Evolutionary conservation across 2,329 filamentous ascomycete species (phyloP), one percentile per base, ranked within the genome.

Genomic region (Monosporascus sp.): DNA sequence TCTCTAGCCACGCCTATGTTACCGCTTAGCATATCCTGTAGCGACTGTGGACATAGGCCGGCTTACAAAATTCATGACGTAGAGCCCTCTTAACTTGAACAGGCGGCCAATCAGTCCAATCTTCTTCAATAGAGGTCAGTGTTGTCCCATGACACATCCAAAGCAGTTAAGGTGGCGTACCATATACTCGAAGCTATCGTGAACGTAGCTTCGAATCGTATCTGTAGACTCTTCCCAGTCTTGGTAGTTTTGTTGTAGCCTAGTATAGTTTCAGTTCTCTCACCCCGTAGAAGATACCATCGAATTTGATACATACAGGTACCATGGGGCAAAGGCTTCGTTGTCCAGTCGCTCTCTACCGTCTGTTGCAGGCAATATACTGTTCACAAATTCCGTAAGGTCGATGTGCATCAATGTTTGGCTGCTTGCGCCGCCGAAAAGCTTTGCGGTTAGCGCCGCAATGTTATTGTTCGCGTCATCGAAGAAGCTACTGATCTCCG

Each of bases 51-150:
- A 7, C 27, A 38, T 38, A 22, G 46, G 27, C 17, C 3, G 26
- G 40, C 48, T 51, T 49, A 54, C 52, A 35, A 37, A 54, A 19
- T 54, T 37, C 43, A 54, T 24, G 4, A 54, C 52, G 17, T 54
- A 54, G 41, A 54, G 48, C 4, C 37, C 37, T 22, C 44, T 26
- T 7, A 38, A 31, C 20, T 6, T 43, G 20, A 51, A 54, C 17
- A 54, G 3, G 7, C 16, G 43, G 11, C 52, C 52, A 16, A 53
- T 50, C 27, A 53, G 20, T 37, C 52, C 52, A 8, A 43, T n/a
- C 37, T 48, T 53, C 52, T 53, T 9, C 19, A 41, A 46, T 3
- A 47, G 7, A 11, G 8, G 14, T 47, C 9, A 49, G 35, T 8
- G 3, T 14, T 11, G 17, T 17, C 40, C 31, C n/a, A n/a, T 24